Evolutionary conservation across 345 rosid genomes (phyloP), one percentile per base, ranked within the genome.

Genomic region (Lepidium sativum): DNA sequence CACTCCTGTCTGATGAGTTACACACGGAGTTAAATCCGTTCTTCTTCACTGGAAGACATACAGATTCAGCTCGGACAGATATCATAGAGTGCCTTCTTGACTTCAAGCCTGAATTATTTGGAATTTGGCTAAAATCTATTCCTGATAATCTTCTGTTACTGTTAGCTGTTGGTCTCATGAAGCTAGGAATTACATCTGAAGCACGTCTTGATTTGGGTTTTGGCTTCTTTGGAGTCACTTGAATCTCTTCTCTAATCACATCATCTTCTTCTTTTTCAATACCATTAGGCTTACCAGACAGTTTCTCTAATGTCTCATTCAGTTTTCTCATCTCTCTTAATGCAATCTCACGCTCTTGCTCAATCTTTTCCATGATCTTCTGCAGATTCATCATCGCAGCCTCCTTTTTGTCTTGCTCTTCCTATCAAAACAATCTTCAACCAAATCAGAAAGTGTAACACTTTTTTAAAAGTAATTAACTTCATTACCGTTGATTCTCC

Each of bases 101-200:
- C 40, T 55, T 40, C 9, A 21, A 29, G 31, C 48, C 57, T 40
- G 69, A 63, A 40, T 71, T 65, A 29, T 23, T 76, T 23, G 69
- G 61, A 33, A 52, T 72, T 41, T 58, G 59, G 51, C 61, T 60
- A 67, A 75, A 57, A 63, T 67, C 65, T 10, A 56, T 58, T 38
- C 80, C 89, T 1, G 82, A 77, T 78, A 80, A 70, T 49, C 75
- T 74, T 74, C 80, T 77, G 79, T 54, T 78, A 77, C 92, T 90
- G 73, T 83, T 80, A 60, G 79, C 60, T 15, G 95, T 90, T 67
- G 90, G 84, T 75, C 81, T 80, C 97, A 90, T 84, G 76, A 87
- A 87, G 65, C 91, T 74, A 12, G 89, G 88, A 40, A 82, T 21
- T 16, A 71, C 75, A 65, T 84, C 82, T 27, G 60, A 60, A 71